Conservation (phyloP, 768 basidiomycete genomes). For the Boletus tomentosulus region DNA sequence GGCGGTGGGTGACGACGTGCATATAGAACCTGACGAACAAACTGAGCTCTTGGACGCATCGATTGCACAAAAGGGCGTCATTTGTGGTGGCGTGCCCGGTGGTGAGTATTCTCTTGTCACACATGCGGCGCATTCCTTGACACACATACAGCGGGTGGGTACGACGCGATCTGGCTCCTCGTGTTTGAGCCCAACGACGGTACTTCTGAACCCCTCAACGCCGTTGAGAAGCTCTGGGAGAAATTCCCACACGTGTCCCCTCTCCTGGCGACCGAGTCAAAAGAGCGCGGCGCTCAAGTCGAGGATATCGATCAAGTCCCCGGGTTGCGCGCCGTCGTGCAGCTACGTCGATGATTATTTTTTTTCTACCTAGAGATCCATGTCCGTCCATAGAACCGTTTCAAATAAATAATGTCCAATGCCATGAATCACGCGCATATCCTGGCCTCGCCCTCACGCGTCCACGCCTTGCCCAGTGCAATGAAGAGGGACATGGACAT, state of each 20-base stretch:
- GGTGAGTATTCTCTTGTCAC: constrained; percentile 47
- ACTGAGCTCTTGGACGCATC: constrained; percentile 79
- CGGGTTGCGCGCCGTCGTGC: constrained; percentile 46
- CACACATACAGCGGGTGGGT: constrained; percentile 75
- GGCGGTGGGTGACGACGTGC: constrained; percentile 54
- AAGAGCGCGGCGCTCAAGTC: constrained; percentile 57
- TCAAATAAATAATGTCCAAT: constrained; percentile 21
- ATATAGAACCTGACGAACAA: constrained; percentile 89
- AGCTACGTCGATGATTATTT: constrained; percentile 15
- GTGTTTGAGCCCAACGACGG: constrained; percentile 58
- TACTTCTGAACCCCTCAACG: constrained; percentile 49
- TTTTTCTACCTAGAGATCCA: background rate
- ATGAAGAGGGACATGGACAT: constrained; percentile 75
- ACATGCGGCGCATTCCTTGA: background rate
- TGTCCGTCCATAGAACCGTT: constrained; percentile 6
- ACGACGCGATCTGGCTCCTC: constrained; percentile 94
- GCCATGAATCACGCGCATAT: constrained; percentile 53
- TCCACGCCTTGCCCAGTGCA: constrained; percentile 77
- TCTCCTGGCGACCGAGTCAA: constrained; percentile 65
- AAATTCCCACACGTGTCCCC: constrained; percentile 64
- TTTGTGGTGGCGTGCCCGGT: constrained; percentile 95
- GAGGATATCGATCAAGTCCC: constrained; percentile 55
- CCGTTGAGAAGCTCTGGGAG: constrained; percentile 68
- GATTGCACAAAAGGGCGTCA: constrained; percentile 71
- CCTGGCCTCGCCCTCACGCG: constrained; percentile 62